A percentile compares a stretch with the other conserved stretches of the same genome.
Conservation (phyloP, 257 asterid genomes). For the Primulina huaijiensis region DNA sequence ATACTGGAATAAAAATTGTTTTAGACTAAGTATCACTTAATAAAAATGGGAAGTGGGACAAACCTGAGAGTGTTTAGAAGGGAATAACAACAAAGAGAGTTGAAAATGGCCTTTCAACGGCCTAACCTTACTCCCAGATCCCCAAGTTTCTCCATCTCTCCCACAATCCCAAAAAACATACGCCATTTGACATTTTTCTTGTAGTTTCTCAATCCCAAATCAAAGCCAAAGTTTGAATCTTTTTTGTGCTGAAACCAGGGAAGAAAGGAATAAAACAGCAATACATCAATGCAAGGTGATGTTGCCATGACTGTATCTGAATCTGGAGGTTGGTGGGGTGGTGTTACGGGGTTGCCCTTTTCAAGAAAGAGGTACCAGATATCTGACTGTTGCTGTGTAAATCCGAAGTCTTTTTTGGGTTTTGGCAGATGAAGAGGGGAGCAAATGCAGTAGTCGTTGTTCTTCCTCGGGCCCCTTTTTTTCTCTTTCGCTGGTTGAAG, state of each 20-base stretch:
- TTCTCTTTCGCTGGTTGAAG: constrained; percentile 51
- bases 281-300: constrained; percentile 17
- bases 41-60: constrained; percentile 31
- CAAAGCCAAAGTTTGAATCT: neutral
- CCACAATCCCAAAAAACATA: constrained; percentile 34
- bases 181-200: constrained; percentile 30
- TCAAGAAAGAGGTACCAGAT: constrained; percentile 34
- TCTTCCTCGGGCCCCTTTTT: constrained; percentile 25
- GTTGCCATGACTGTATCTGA: constrained; percentile 15
- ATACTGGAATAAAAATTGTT: no score
- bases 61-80: constrained; percentile 17
- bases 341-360: constrained; percentile 42
- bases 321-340: constrained; percentile 24
- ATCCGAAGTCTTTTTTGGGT: constrained; percentile 44
- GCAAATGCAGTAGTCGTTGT: constrained; percentile 36
- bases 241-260: neutral
- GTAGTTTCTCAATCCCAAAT: constrained; percentile 9
- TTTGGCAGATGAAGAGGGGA: constrained; percentile 35
- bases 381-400: constrained; percentile 33
- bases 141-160: constrained; percentile 18
- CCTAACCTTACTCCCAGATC: constrained; percentile 33
- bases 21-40: neutral
- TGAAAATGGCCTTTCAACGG: constrained; percentile 72
- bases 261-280: constrained; percentile 3
- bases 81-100: constrained; percentile 49